Percentiles rank a stretch among this genome's conserved stretches.
Evolutionary conservation across 1,284 basidiomycete genomes (phyloP).

Genomic region (Sanguinoderma infundibulare): DNA sequence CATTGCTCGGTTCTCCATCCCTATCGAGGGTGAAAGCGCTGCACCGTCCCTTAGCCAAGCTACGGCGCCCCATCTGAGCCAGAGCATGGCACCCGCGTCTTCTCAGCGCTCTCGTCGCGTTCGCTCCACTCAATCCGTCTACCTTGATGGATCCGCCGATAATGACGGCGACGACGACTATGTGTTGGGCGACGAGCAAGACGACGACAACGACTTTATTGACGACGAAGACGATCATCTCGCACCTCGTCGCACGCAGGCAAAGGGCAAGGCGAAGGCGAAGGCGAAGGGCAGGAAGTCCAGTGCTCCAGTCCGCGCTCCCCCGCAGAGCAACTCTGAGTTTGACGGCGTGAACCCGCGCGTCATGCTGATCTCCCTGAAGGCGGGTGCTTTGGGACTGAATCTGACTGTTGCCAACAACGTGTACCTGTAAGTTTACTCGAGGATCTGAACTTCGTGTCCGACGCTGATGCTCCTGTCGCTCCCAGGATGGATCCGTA

Average conservation of each 20-base stretch:
- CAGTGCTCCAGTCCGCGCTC: neutral
- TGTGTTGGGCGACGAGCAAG: constrained; percentile 32
- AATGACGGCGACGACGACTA: constrained; percentile 38
- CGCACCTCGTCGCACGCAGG: constrained; percentile 37
- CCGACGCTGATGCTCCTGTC: neutral
- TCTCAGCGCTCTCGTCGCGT: constrained; percentile 27
- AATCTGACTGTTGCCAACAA: constrained; percentile 92
- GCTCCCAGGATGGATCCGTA: constrained; percentile 80
- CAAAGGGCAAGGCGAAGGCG: constrained; percentile 42
- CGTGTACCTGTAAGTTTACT: constrained; percentile 74
- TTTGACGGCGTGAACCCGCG: constrained; percentile 56
- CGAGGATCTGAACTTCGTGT: neutral
- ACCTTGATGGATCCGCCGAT: constrained; percentile 20
- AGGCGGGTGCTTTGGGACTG: constrained; percentile 81
- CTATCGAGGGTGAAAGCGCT: constrained; percentile 46
- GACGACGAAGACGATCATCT: constrained; percentile 45
- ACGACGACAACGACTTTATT: constrained; percentile 47
- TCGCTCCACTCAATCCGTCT: constrained; percentile 22
- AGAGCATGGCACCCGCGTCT: constrained; percentile 1
- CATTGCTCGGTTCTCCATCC: constrained; percentile 73
- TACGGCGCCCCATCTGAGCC: constrained; percentile 11
- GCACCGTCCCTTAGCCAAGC: constrained; percentile 12
- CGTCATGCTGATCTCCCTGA: constrained; percentile 88
- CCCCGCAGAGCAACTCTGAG: neutral
- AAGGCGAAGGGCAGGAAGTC: constrained; percentile 39